These are phyloP conservation scores for Pholiota adiposa DNA, from an alignment of 1,284 basidiomycete species.

Conservation along the genomic window DNA sequence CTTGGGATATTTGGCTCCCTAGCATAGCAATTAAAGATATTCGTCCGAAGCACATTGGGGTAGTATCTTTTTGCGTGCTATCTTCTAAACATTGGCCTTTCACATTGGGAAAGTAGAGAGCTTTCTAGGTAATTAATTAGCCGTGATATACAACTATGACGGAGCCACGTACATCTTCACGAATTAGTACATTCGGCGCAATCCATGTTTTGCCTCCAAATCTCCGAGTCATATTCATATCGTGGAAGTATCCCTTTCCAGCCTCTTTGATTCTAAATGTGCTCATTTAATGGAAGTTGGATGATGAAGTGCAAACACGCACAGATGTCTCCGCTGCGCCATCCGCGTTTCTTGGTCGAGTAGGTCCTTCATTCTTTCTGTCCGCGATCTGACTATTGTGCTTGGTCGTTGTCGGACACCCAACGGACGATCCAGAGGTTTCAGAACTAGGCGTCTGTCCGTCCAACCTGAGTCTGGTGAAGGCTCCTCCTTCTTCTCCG, in stretches of 20 bases:
- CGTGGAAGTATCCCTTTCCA: constrained; percentile 89
- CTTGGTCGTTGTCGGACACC: constrained; percentile 71
- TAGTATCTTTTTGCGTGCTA: constrained; percentile 72
- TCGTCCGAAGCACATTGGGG: constrained; percentile 75
- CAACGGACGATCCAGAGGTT: constrained; percentile 71
- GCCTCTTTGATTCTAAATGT: constrained; percentile 79
- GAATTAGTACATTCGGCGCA: constrained; percentile 87
- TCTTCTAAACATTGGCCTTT: constrained; percentile 69
- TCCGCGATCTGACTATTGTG: constrained; percentile 59
- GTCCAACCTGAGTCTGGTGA: constrained; percentile 7
- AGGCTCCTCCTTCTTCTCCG: neutral
- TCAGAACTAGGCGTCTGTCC: constrained; percentile 40
- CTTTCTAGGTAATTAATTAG: constrained; percentile 57
- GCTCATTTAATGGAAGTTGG: neutral
- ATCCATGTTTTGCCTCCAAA: constrained; percentile 97
- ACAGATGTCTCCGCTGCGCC: constrained; percentile 81
- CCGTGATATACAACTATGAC: neutral
- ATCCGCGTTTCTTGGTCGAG: constrained; percentile 75
- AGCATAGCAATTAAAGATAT: constrained; percentile 84
- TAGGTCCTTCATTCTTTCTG: constrained; percentile 71
- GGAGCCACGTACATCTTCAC: constrained; percentile 77
- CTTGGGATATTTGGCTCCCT: constrained; percentile 86
- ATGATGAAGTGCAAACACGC: constrained; percentile 31
- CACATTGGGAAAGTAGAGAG: constrained; percentile 92
- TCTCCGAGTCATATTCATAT: constrained; percentile 76